Evolutionary conservation across 768 basidiomycete species (phyloP).

Genomic region (Trametes cubensis): DNA sequence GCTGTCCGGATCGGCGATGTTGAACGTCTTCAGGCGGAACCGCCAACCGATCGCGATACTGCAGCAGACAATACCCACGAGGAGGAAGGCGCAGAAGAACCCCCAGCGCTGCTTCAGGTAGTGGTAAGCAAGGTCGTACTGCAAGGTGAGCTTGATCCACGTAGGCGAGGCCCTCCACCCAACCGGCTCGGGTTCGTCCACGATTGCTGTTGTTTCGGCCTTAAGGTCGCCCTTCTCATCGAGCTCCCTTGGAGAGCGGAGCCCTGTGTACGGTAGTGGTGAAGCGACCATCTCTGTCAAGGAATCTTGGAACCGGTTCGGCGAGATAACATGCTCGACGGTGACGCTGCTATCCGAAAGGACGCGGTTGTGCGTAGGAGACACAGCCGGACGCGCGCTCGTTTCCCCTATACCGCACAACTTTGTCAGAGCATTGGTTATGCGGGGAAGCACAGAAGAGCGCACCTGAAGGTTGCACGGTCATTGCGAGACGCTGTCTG

Average conservation of each 20-base stretch:
- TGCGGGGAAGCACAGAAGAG: background rate
- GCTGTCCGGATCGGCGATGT: constrained; percentile 16
- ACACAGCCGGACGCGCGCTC: background rate
- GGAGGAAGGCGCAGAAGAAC: constrained; percentile 7
- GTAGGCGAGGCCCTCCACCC: background rate
- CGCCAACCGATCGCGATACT: constrained; percentile 23
- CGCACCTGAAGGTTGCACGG: background rate
- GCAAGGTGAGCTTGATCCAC: background rate
- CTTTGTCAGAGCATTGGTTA: background rate
- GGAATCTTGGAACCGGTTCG: constrained; percentile 3
- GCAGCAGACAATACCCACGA: constrained; percentile 2
- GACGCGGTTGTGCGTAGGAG: constrained; percentile 6
- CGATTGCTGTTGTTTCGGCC: background rate
- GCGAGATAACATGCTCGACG: background rate
- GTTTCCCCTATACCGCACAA: background rate
- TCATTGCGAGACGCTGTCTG: no score
- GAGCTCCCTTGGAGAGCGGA: background rate
- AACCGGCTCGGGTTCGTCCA: background rate
- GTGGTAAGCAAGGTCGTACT: constrained; percentile 8
- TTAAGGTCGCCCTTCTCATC: constrained; percentile 1
- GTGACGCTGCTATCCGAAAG: constrained; percentile 2
- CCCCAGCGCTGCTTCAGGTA: constrained; percentile 14
- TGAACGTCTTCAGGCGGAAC: constrained; percentile 19
- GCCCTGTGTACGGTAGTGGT: background rate
- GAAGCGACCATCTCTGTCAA: background rate